phyloP scores from a whole-genome alignment of 371 early-diverging fungal genomes.

The Vairimorpha apis region DNA sequence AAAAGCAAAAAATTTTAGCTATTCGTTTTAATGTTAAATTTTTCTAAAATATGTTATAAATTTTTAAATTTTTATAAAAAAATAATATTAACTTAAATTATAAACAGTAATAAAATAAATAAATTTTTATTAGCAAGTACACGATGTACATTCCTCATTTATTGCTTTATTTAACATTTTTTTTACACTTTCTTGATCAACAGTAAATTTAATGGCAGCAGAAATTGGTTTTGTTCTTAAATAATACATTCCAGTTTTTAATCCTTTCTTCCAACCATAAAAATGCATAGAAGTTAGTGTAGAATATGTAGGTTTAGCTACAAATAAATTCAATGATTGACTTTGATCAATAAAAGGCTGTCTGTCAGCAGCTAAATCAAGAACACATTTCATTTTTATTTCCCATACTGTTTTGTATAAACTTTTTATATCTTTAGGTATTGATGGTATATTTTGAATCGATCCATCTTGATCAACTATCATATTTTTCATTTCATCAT shows the following conservation, averaged over 20 bases:
- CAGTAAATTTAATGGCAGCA: slow-evolving; percentile 88
- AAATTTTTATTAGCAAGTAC: not conserved
- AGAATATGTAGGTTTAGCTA: slow-evolving; percentile 78
- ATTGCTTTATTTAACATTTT: slow-evolving; percentile 30
- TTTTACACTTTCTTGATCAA: slow-evolving; percentile 74
- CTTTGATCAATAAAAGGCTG: slow-evolving; percentile 96
- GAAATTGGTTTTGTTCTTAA: slow-evolving; percentile 90
- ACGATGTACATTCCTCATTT: not conserved
- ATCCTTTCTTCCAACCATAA: slow-evolving; percentile 91
- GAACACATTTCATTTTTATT: slow-evolving; percentile 73
- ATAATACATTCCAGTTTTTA: slow-evolving; percentile 99
- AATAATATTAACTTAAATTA: no score
- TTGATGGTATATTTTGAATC: slow-evolving; percentile 72
- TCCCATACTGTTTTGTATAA: slow-evolving; percentile 98
- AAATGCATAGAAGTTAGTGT: slow-evolving; percentile 95
- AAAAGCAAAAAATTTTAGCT: no score
- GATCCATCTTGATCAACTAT: slow-evolving; percentile 88
- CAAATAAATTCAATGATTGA: slow-evolving; percentile 91
- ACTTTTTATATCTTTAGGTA: slow-evolving; percentile 79
- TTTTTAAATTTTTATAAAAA: no score
- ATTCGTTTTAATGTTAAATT: no score
- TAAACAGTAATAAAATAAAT: no score
- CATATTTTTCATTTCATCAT: slow-evolving; percentile 82
- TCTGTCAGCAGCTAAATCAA: slow-evolving; percentile 74
- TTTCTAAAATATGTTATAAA: no score